These are phyloP conservation scores for Pestalotiopsis sp. DNA, from an alignment of 2,329 filamentous ascomycete genomes.

Conservation along the genomic window DNA sequence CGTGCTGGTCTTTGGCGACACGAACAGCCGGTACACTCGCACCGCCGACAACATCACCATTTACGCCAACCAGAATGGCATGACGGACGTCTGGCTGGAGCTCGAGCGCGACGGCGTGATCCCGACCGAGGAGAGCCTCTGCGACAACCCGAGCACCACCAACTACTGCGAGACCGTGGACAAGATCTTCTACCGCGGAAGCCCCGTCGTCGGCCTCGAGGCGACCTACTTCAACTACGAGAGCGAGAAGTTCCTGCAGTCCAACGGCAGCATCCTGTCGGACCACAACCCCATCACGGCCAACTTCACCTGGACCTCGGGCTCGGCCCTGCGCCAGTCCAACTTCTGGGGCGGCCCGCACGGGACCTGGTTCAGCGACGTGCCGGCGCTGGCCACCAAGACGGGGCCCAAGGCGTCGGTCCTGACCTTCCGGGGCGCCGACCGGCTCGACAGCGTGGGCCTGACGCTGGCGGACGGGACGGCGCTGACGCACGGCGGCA, in stretches of 20 bases:
- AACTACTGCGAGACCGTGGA: constrained; percentile 67
- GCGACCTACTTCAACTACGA: constrained; percentile 59
- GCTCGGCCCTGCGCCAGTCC: constrained; percentile 43
- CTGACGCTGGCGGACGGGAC: constrained; percentile 52
- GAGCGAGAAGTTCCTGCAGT: constrained; percentile 57
- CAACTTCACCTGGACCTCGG: constrained; percentile 49
- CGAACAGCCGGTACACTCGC: constrained; percentile 66
- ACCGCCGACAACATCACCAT: constrained; percentile 53
- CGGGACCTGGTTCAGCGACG: constrained; percentile 59
- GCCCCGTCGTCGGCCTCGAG: constrained; percentile 45
- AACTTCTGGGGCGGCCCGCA: constrained; percentile 49
- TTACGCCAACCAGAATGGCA: constrained; percentile 51
- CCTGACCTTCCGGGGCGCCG: constrained; percentile 48
- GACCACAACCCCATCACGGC: constrained; percentile 68
- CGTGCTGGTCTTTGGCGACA: constrained; percentile 67
- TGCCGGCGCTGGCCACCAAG: constrained; percentile 39
- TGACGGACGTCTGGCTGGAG: constrained; percentile 64
- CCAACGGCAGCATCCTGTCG: constrained; percentile 57
- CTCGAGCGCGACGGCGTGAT: constrained; percentile 49
- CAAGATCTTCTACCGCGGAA: constrained; percentile 64
- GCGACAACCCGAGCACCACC: constrained; percentile 58
- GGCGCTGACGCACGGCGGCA: constrained; percentile 53
- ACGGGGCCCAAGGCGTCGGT: constrained; percentile 36
- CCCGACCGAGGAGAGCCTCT: constrained; percentile 49
- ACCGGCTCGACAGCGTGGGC: constrained; percentile 53